Percentiles rank a stretch among this genome's conserved stretches.
Evolutionary conservation across 1,139 yeast genomes (phyloP).

Genomic region (Pichia cactophila): DNA sequence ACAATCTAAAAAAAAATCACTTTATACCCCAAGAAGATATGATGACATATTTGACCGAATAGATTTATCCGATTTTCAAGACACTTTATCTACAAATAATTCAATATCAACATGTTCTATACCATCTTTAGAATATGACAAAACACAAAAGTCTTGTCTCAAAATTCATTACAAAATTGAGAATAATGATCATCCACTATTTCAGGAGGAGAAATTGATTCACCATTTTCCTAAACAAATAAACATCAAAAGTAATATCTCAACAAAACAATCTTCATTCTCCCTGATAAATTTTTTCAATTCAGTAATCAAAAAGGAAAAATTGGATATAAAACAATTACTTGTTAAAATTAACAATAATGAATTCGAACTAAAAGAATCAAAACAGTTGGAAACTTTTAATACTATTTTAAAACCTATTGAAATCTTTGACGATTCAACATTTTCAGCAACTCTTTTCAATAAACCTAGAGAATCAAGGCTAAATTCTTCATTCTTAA

Average conservation of each 20-base stretch:
- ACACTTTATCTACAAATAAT: background rate
- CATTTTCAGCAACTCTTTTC: background rate
- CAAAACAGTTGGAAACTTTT: slow-evolving; percentile 8
- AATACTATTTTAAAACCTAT: slow-evolving; percentile 5
- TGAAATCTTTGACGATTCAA: background rate
- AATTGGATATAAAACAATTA: background rate
- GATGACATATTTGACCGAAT: background rate
- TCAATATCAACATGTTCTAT: background rate
- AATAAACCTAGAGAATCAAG: slow-evolving; percentile 39
- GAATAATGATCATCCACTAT: background rate
- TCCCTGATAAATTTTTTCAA: too few relatives aligned
- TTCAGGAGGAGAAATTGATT: background rate
- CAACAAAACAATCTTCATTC: too few relatives aligned
- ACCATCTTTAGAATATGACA: background rate
- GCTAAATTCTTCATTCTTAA: slow-evolving; percentile 39
- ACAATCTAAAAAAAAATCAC: background rate
- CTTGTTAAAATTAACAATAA: background rate
- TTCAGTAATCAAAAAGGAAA: too few relatives aligned
- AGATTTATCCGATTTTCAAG: background rate
- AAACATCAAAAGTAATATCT: too few relatives aligned
- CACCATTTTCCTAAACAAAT: too few relatives aligned
- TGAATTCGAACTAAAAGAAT: background rate
- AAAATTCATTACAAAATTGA: background rate
- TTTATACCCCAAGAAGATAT: background rate
- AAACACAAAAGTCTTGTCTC: too few relatives aligned